A percentile compares a stretch with the other conserved stretches of the same genome.
Conservation (phyloP, 352 stramenopile species). For the Pilasporangium apinafurcum region DNA sequence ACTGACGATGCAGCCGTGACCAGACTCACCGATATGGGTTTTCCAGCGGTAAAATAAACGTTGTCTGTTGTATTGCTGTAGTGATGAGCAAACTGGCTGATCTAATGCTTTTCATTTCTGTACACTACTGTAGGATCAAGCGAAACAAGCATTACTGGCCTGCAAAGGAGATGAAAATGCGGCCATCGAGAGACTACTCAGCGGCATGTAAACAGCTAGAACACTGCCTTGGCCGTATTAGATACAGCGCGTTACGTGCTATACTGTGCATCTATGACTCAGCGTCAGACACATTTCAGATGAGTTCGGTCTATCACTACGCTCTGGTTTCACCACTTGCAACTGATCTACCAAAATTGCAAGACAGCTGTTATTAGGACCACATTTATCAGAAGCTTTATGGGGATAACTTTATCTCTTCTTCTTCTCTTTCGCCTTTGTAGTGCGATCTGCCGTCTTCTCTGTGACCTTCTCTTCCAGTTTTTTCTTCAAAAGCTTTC, state of each 20-base stretch:
- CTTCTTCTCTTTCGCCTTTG: constrained; percentile 45
- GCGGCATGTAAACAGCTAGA: constrained; percentile 41
- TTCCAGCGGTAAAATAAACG: constrained; percentile 63
- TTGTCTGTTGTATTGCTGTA: background rate
- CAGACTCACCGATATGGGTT: constrained; percentile 85
- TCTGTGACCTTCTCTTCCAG: constrained; percentile 55
- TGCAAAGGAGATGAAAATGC: constrained; percentile 83
- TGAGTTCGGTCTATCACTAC: background rate
- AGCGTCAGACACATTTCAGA: background rate
- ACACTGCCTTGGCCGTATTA: background rate
- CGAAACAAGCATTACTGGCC: constrained; percentile 51
- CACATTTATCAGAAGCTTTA: constrained; percentile 8
- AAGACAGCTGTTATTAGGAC: background rate
- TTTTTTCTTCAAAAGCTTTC: constrained; percentile 67
- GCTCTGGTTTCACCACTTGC: no score
- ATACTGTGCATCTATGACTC: background rate
- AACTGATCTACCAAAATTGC: no score
- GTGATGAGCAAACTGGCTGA: background rate
- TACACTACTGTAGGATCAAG: constrained; percentile 37
- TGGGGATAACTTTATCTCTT: no score
- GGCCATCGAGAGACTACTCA: constrained; percentile 80
- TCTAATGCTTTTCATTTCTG: background rate
- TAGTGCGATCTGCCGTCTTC: constrained; percentile 34
- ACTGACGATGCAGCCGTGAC: constrained; percentile 54
- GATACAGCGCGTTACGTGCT: background rate